Conservation (phyloP, 2,329 filamentous ascomycete species). For the Ascochyta fabae region DNA sequence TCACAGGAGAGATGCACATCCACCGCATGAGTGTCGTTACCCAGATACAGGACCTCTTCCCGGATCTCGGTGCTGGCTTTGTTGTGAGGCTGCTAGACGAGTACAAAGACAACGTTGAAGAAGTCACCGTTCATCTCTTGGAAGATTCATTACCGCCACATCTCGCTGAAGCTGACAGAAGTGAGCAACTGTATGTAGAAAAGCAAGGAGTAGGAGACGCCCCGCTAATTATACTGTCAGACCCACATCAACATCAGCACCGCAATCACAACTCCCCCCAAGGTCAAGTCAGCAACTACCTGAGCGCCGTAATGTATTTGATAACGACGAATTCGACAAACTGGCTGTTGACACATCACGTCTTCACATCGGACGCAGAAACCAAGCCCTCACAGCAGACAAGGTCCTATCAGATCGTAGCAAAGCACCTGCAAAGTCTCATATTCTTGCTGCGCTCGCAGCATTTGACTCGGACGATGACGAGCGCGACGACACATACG, state of each 20-base stretch:
- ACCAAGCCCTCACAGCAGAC: slow-evolving; percentile 70
- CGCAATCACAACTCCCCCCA: slow-evolving; percentile 59
- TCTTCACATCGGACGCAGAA: slow-evolving; percentile 79
- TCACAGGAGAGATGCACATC: slow-evolving; percentile 66
- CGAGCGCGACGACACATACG: slow-evolving; percentile 96
- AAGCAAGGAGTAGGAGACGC: background rate
- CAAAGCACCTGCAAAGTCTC: slow-evolving; percentile 75
- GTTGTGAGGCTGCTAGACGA: slow-evolving; percentile 79
- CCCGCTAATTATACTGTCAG: slow-evolving; percentile 27
- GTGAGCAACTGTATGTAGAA: slow-evolving; percentile 63
- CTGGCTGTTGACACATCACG: slow-evolving; percentile 70
- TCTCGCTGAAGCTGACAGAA: slow-evolving; percentile 68
- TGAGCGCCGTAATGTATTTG: slow-evolving; percentile 74
- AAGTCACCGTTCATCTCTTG: slow-evolving; percentile 80
- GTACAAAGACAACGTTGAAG: slow-evolving; percentile 78
- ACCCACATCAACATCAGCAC: slow-evolving; percentile 17
- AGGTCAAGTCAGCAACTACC: slow-evolving; percentile 63
- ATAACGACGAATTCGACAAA: slow-evolving; percentile 74
- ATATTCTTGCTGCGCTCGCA: slow-evolving; percentile 85
- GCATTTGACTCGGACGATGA: slow-evolving; percentile 94
- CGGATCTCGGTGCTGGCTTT: slow-evolving; percentile 83
- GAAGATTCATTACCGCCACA: slow-evolving; percentile 76
- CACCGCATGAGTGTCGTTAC: slow-evolving; percentile 85
- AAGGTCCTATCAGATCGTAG: slow-evolving; percentile 71
- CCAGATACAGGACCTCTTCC: slow-evolving; percentile 93